Percentiles rank a stretch among this genome's conserved stretches.
Conservation (phyloP, 2,329 filamentous ascomycete species). For the Hymenoscyphus scutula region DNA sequence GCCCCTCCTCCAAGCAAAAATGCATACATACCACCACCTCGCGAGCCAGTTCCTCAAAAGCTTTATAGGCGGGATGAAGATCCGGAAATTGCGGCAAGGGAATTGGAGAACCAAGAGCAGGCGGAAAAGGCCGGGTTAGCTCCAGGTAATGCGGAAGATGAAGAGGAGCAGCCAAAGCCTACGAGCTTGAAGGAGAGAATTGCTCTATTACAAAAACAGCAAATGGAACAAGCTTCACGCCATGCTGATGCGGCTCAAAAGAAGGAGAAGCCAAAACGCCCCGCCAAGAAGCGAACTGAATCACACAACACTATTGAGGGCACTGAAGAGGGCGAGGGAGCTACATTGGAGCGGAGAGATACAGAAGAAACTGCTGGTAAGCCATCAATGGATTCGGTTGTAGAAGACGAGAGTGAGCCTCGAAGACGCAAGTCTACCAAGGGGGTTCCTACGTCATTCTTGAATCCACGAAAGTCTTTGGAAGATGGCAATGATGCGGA, state of each 20-base stretch:
- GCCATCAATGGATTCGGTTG: conserved; percentile 48
- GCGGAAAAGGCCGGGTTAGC: conserved; percentile 67
- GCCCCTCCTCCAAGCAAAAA: conserved; percentile 91
- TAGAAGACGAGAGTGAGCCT: conserved; percentile 43
- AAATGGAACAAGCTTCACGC: conserved; percentile 81
- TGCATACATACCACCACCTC: conserved; percentile 77
- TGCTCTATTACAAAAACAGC: conserved; percentile 88
- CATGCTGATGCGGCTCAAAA: conserved; percentile 75
- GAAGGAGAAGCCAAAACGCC: conserved; percentile 84
- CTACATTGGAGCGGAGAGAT: conserved; percentile 46
- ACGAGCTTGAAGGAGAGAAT: conserved; percentile 94
- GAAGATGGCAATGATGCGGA: conserved; percentile 64
- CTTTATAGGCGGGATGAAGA: conserved; percentile 87
- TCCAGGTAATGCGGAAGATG: conserved; percentile 46
- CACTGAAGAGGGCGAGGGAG: conserved; percentile 37
- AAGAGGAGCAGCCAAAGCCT: conserved; percentile 83
- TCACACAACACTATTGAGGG: conserved; percentile 43
- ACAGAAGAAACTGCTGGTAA: conserved; percentile 48
- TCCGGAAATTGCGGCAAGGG: conserved; percentile 64
- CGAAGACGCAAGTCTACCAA: conserved; percentile 54
- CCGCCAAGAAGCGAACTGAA: conserved; percentile 64
- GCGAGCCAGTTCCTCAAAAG: conserved; percentile 69
- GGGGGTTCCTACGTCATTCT: conserved; percentile 37
- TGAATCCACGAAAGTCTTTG: conserved; percentile 40
- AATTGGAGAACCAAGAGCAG: conserved; percentile 63